Conservation (phyloP, 2,329 filamentous ascomycete genomes). For the Fusarium sp. region DNA sequence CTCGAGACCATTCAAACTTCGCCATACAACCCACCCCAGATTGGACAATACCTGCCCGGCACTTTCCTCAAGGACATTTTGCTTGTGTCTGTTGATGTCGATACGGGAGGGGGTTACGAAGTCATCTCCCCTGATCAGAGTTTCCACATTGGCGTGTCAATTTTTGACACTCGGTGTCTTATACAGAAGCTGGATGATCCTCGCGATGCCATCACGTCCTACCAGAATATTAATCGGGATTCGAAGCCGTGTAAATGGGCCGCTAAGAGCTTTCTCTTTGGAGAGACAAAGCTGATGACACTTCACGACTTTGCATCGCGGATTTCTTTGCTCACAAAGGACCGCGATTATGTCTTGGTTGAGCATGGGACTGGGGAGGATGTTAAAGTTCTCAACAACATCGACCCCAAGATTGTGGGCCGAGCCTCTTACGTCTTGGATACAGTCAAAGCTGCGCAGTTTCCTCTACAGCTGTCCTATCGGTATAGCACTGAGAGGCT, state of each 20-base stretch:
- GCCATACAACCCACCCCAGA: not conserved
- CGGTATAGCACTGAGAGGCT: conserved; percentile 40
- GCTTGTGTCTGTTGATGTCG: conserved; percentile 30
- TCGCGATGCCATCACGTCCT: conserved; percentile 19
- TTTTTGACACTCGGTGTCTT: conserved; percentile 27
- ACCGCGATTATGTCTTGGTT: conserved; percentile 25
- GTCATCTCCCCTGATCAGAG: conserved; percentile 16
- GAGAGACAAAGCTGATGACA: conserved; percentile 11
- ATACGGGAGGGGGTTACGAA: conserved; percentile 19
- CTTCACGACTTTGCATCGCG: conserved; percentile 1
- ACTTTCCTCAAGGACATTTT: conserved; percentile 22
- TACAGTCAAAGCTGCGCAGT: conserved; percentile 44
- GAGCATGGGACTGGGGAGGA: conserved; percentile 23
- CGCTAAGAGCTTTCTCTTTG: conserved; percentile 13
- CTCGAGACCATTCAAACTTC: not conserved
- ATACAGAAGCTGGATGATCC: not conserved
- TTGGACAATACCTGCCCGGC: conserved; percentile 3
- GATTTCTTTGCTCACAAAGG: conserved; percentile 8
- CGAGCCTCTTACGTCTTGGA: conserved; percentile 38
- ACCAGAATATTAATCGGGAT: conserved; percentile 26
- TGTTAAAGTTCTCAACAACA: conserved; percentile 30
- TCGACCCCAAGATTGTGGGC: conserved; percentile 3
- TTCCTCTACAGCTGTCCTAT: conserved; percentile 40
- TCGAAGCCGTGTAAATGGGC: conserved; percentile 15
- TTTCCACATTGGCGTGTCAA: conserved; percentile 33